These are phyloP conservation scores for Xylaria sp. DNA, from an alignment of 2,329 filamentous ascomycete genomes.

Conservation along the genomic window DNA sequence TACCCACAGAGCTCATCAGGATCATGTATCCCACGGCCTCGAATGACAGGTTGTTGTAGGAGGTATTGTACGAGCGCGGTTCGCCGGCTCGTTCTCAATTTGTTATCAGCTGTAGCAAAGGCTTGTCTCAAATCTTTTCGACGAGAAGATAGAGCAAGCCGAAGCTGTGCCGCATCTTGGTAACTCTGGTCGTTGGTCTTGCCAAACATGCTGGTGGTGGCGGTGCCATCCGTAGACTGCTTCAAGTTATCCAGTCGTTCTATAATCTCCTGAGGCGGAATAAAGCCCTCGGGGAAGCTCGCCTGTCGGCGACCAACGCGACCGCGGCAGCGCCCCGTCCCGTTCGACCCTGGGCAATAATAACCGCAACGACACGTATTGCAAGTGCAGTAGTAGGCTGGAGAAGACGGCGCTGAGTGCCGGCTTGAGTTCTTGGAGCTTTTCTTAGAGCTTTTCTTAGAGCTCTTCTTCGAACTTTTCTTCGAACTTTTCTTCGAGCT, in stretches of 20 bases:
- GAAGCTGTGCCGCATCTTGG: neutral
- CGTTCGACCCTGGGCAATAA: neutral
- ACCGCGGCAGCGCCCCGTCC: too few species aligned
- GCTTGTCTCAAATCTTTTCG: neutral
- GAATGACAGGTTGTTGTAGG: neutral
- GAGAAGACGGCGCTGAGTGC: neutral
- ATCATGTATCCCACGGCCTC: neutral
- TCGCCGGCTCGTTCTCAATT: neutral
- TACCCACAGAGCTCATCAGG: neutral
- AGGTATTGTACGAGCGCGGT: constrained; percentile 6
- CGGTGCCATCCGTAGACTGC: neutral
- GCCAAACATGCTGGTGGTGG: neutral
- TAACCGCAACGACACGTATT: neutral
- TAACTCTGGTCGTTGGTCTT: neutral
- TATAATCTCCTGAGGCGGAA: neutral
- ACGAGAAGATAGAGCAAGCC: neutral
- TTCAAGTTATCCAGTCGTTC: neutral
- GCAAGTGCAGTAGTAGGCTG: neutral
- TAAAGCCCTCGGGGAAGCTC: neutral
- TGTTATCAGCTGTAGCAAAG: neutral
- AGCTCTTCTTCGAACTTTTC: neutral
- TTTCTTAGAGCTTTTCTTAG: neutral
- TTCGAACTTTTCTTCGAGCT: neutral
- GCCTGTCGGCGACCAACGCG: too few species aligned
- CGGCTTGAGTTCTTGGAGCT: neutral